A percentile compares a stretch with the other conserved stretches of the same genome.
Conservation (phyloP, 805 yeast species). For the Yamadazyma nakazawae region DNA sequence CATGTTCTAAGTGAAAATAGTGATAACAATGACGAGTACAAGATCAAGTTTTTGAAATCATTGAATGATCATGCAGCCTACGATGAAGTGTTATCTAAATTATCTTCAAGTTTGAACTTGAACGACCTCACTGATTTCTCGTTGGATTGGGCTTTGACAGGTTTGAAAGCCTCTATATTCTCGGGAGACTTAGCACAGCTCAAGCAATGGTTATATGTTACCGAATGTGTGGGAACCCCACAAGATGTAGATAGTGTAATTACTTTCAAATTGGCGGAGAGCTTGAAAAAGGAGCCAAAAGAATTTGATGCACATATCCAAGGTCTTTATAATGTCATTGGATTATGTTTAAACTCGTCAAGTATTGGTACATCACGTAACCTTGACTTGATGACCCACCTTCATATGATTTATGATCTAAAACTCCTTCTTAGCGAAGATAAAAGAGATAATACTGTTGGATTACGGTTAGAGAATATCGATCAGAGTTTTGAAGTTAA, state of each 20-base stretch:
- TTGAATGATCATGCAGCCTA: slow-evolving; percentile 74
- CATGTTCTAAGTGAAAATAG: slow-evolving; percentile 54
- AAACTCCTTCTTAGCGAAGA: slow-evolving; percentile 18
- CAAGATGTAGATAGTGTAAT: slow-evolving; percentile 52
- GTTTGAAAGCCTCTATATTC: slow-evolving; percentile 70
- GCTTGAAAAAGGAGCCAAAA: background rate
- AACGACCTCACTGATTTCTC: slow-evolving; percentile 29
- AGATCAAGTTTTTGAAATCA: slow-evolving; percentile 62
- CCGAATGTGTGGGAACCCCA: slow-evolving; percentile 43
- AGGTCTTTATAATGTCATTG: slow-evolving; percentile 46
- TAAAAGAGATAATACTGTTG: slow-evolving; percentile 12
- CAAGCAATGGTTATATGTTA: slow-evolving; percentile 53
- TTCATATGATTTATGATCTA: slow-evolving; percentile 37
- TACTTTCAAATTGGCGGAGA: slow-evolving; percentile 57
- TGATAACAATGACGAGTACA: slow-evolving; percentile 31
- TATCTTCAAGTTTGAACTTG: slow-evolving; percentile 34
- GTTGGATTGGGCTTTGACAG: slow-evolving; percentile 61
- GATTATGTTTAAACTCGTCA: slow-evolving; percentile 49
- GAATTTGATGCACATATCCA: background rate
- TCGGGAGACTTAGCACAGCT: slow-evolving; percentile 54
- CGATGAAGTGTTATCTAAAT: slow-evolving; percentile 55
- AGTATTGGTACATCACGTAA: slow-evolving; percentile 38
- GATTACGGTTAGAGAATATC: slow-evolving; percentile 29
- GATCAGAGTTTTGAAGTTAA: slow-evolving; percentile 53
- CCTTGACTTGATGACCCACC: slow-evolving; percentile 31